Evolutionary conservation across 805 yeast species (phyloP), one percentile per base, ranked within the genome.

Genomic region (Teunomyces tritomae): DNA sequence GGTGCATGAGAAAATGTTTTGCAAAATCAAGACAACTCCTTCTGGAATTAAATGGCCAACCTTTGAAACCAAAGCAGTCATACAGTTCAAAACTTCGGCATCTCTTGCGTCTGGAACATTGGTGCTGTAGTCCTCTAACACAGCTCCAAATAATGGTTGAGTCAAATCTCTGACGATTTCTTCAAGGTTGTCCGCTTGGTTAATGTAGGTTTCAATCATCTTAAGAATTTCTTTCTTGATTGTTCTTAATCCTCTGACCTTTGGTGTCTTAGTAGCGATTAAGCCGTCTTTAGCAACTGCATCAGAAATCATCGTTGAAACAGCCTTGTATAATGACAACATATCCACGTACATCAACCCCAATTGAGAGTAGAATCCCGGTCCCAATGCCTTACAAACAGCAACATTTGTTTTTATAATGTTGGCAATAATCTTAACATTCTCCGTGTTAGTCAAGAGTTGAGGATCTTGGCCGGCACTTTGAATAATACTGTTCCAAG

Each of bases 51-150:
- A 70, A 53, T 79, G 86, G 9, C 97, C 97, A 49, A 90, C 95
- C 62, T 89, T 86, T 27, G 82, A 75, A 26, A 94, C 96, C 48
- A 94, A 80, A 1, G 96, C 89, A 7, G 96, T 83, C 82, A 94
- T 85, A 78, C 98, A 91, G 68, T 87, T 89, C 66, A 94, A 78
- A 4, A 94, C 99, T 70, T 94, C 99, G 6, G 97, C 96, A 71
- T 94, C 99, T 64, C 98, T 84, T 8, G 97, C 97, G 71, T 90
- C 96, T 3, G 98, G 96, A 29, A 90, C 96, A 61, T 88, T 88
- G 13, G 82, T 73, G 59, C 81, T 82, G 71, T 94, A 94, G 66
- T 94, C 99, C 51, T 87, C 95, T 53, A 94, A 78, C 11, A 89
- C 91, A 0, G 97, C 89, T 39, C 78, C 78, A 52, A 94, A 80